Base-by-base conservation (phyloP, 257 asterid species). In the Haberlea rhodopensis region DNA sequence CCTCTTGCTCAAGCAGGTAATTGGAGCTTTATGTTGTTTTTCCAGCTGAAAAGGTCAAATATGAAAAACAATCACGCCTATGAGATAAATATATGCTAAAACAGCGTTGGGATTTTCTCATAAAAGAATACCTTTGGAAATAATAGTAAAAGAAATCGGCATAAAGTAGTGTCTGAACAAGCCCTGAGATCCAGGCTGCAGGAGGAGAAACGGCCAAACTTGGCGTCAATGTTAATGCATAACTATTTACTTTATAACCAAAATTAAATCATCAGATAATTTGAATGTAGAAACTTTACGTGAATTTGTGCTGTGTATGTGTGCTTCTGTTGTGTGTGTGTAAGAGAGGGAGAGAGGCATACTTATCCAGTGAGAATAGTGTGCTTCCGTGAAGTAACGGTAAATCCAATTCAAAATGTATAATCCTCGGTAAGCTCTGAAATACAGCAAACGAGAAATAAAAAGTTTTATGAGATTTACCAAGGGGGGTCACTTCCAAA, bases 141-240 rank as follows among this genome's bases (percentile, higher is more conserved):
- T 89, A 89, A 63, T 89, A 89, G 55, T 86, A 89, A 78, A 89
- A 89, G 88, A 89, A 89, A 83, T 89, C 96, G 16, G 90, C 95
- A 53, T 86, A 89, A 29, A 89, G 90, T 40, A 82, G 74, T 52
- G 96, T 89, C 75, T 89, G 96, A 62, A 81, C 84, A 13, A 89
- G 81, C 55, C 95, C 96, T 6, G 95, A 71, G 63, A 84, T 76
- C 95, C 96, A 89, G 65, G 94, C 96, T 89, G 90, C 78, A 66
- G 8, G n/a, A 18, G 48, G 6, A 53, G 59, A 70, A 62, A 62
- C 27, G 57, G 52, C 26, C 57, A 23, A 32, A 67, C 11, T 56
- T 7, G 59, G 24, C 46, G 11, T 57, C 48, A 40, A 43, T 62
- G n/a, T 26, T 27, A 22, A 32, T 3, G 23, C 21, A 28, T 20